Conservation (phyloP, 2,329 filamentous ascomycete genomes). For the Colletotrichum cereale region DNA sequence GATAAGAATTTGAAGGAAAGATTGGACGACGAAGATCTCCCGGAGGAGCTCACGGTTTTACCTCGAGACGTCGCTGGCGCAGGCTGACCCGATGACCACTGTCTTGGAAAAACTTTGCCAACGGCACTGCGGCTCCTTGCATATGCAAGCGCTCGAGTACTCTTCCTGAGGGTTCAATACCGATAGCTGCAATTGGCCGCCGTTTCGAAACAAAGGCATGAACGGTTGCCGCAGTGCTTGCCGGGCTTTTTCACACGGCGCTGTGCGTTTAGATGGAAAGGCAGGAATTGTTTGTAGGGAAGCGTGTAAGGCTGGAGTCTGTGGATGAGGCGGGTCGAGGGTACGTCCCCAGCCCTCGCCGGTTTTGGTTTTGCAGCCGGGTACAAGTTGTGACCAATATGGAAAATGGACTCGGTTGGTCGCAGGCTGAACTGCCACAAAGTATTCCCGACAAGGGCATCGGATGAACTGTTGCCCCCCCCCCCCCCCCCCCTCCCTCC, state of each 20-base stretch:
- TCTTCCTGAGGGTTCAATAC: not conserved
- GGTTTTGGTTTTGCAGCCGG: not conserved
- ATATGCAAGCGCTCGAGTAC: not conserved
- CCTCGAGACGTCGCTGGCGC: conserved; percentile 9
- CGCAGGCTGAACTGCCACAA: not conserved
- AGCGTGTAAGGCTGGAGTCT: not conserved
- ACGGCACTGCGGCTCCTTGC: not conserved
- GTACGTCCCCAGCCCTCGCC: not conserved
- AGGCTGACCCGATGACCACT: not conserved
- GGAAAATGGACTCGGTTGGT: too few relatives aligned
- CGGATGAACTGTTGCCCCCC: not conserved
- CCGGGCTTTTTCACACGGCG: not conserved
- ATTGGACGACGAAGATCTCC: not conserved
- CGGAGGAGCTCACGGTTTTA: not conserved
- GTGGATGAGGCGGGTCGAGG: not conserved
- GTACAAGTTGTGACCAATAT: too few relatives aligned
- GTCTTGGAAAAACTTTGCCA: not conserved
- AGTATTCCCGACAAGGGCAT: too few relatives aligned
- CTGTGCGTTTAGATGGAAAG: not conserved
- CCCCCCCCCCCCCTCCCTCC: not conserved
- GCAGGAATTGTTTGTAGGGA: not conserved
- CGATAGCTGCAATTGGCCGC: not conserved
- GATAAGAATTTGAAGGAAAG: not conserved
- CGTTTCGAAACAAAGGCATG: not conserved
- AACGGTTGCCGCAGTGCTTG: not conserved